These are phyloP conservation scores for Mucor racemosus DNA, from an alignment of 371 early-diverging fungal genomes.

Conservation along the genomic window DNA sequence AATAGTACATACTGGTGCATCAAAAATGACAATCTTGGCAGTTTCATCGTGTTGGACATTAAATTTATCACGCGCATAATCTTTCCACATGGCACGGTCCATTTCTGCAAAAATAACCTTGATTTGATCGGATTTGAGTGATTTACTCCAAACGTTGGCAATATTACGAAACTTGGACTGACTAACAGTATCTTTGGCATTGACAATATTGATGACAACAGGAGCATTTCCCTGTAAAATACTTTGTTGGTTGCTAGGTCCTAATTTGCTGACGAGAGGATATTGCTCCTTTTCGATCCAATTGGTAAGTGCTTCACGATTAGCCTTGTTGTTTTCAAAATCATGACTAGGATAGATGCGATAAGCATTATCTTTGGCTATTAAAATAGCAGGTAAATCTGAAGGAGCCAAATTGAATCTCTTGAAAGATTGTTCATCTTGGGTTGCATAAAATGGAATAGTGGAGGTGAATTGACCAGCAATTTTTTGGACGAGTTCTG, in stretches of 20 bases:
- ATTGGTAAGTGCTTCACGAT: constrained; percentile 22
- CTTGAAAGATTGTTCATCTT: constrained; percentile 32
- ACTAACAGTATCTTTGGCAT: constrained; percentile 20
- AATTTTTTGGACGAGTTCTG: constrained; percentile 28
- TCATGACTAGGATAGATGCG: constrained; percentile 31
- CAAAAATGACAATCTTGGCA: constrained; percentile 24
- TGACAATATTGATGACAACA: constrained; percentile 37
- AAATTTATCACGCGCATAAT: constrained; percentile 23
- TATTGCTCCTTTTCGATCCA: constrained; percentile 50
- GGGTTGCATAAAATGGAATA: constrained; percentile 38
- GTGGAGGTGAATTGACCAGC: constrained; percentile 29
- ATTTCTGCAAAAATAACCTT: constrained; percentile 26
- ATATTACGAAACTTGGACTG: constrained; percentile 30
- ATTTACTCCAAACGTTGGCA: constrained; percentile 20
- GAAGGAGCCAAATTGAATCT: constrained; percentile 27
- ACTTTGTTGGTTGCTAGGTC: constrained; percentile 36
- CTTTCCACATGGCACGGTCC: constrained; percentile 28
- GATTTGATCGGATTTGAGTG: constrained; percentile 9
- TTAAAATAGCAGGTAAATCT: constrained; percentile 38
- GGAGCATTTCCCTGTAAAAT: constrained; percentile 37
- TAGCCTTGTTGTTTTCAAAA: constrained; percentile 31
- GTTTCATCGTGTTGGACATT: constrained; percentile 5
- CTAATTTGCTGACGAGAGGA: constrained; percentile 41
- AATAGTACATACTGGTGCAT: constrained; percentile 21
- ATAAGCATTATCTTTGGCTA: constrained; percentile 41